These are phyloP conservation scores for Filobasidium floriforme DNA, from an alignment of 768 basidiomycete species.

Conservation along the genomic window DNA sequence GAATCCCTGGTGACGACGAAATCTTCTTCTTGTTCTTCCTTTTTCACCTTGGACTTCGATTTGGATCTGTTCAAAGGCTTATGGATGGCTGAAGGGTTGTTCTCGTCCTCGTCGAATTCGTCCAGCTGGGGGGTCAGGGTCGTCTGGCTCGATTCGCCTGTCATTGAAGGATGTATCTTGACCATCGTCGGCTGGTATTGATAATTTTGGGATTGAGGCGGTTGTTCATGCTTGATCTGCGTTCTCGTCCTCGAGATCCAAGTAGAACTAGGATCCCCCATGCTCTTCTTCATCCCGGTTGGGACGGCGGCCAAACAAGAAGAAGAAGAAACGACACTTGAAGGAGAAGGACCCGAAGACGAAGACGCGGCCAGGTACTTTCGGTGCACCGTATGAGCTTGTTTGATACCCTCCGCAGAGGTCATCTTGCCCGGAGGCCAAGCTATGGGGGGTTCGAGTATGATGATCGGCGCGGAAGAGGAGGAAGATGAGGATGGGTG, in stretches of 20 bases:
- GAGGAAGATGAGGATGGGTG: no score
- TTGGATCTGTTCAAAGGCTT: no score
- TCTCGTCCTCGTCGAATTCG: background rate
- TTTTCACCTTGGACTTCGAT: background rate
- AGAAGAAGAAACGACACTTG: background rate
- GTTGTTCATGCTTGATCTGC: background rate
- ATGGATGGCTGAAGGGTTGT: no score
- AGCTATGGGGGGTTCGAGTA: background rate
- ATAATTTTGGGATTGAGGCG: no score
- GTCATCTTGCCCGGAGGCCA: constrained; percentile 15
- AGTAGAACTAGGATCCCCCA: no score
- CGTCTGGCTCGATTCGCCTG: background rate
- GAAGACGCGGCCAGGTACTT: background rate
- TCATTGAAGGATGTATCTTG: background rate
- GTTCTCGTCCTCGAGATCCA: no score
- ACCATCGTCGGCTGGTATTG: background rate
- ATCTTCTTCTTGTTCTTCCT: background rate
- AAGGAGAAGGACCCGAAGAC: background rate
- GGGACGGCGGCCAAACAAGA: no score
- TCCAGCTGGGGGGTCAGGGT: background rate
- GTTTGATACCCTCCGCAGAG: constrained; percentile 9
- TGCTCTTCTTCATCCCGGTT: no score
- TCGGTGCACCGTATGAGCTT: background rate
- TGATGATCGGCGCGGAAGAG: background rate
- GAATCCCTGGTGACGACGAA: constrained; percentile 9